Evolutionary conservation across 2,329 filamentous ascomycete genomes (phyloP).

Genomic region (Monascus ruber): DNA sequence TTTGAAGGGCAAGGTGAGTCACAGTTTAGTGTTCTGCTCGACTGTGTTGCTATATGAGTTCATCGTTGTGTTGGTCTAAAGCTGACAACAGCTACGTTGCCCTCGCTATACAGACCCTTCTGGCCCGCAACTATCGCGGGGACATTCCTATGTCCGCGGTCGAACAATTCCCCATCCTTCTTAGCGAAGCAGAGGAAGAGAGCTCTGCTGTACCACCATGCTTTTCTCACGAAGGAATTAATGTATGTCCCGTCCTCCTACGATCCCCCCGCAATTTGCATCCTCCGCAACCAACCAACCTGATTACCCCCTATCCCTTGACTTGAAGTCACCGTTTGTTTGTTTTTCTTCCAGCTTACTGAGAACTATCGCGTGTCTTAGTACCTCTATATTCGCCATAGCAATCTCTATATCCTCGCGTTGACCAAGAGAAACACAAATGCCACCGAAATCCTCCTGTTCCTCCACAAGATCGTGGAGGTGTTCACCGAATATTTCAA

Average conservation of each 20-base stretch:
- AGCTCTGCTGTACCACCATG: conserved; percentile 94
- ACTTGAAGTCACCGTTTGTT: not conserved
- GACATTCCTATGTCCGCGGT: conserved; percentile 99
- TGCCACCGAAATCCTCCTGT: conserved; percentile 94
- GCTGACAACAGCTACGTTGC: conserved; percentile 4
- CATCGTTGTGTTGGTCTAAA: conserved; percentile 2
- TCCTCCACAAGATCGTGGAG: conserved; percentile 95
- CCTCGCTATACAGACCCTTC: conserved; percentile 60
- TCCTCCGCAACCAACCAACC: conserved; percentile 4
- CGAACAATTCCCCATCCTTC: conserved; percentile 90
- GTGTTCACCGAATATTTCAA: conserved; percentile 99
- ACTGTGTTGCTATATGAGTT: not conserved
- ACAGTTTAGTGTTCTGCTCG: not conserved
- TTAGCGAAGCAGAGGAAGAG: conserved; percentile 98
- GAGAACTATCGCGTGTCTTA: conserved; percentile 23
- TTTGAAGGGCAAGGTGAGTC: conserved; percentile 91
- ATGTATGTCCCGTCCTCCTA: conserved; percentile 48
- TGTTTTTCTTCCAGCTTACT: not conserved
- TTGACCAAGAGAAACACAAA: conserved; percentile 98
- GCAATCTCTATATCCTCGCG: conserved; percentile 96
- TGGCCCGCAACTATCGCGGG: conserved; percentile 95
- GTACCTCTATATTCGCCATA: conserved; percentile 99
- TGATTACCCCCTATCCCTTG: conserved; percentile 6
- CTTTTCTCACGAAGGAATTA: conserved; percentile 97
- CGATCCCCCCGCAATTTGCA: conserved; percentile 1